Percentiles rank a stretch among this genome's conserved stretches.
phyloP scores from a whole-genome alignment of 2,329 filamentous ascomycete species.

The Beauveria medogensis region DNA sequence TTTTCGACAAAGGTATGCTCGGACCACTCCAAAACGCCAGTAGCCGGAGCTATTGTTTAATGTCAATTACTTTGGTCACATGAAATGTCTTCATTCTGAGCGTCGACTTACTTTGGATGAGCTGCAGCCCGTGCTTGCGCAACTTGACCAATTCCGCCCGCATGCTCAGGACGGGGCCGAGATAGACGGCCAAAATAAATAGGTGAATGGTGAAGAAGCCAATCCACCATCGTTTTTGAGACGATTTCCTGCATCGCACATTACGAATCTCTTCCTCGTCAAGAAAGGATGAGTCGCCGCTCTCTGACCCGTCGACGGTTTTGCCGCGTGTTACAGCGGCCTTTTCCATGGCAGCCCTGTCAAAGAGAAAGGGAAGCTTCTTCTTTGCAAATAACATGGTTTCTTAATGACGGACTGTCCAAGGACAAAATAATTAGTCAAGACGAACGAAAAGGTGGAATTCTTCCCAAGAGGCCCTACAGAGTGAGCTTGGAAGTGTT shows the following conservation, averaged over 20 bases:
- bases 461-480: no score
- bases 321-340: not conserved
- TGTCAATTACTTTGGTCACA: no score
- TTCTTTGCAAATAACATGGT: conserved; percentile 8
- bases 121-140: conserved; percentile 1
- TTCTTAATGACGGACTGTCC: not conserved
- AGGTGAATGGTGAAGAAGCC: not conserved
- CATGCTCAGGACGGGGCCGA: not conserved
- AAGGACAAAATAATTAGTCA: not conserved
- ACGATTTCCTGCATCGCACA: not conserved
- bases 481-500: not conserved
- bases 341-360: conserved; percentile 1
- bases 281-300: conserved; percentile 6
- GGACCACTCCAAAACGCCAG: conserved; percentile 1
- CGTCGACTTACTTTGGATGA: not conserved
- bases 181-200: not conserved
- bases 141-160: not conserved
- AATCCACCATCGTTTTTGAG: conserved; percentile 7
- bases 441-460: not conserved
- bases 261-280: conserved; percentile 7
- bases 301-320: conserved; percentile 3
- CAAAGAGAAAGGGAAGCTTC: conserved; percentile 4
- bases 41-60: not conserved
- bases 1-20: conserved; percentile 7
- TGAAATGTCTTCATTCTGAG: not conserved